phyloP scores from a whole-genome alignment of 2,329 filamentous ascomycete genomes.

The Pseudopyrenochaeta lycopersici region DNA sequence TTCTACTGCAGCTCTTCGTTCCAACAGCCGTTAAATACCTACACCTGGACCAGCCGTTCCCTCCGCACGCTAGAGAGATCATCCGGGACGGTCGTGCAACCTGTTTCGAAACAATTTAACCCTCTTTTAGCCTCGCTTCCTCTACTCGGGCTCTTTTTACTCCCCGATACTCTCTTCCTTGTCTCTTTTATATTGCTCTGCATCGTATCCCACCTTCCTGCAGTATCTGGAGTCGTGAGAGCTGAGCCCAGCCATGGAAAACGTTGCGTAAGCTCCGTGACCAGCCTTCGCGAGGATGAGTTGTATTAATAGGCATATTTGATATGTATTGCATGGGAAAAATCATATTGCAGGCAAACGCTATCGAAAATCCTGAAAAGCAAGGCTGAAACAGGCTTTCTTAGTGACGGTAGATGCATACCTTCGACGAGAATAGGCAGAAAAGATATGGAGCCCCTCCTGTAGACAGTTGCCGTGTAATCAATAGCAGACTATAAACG shows the following conservation, averaged over 20 bases:
- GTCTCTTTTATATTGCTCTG: conserved; percentile 29
- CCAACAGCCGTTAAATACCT: conserved; percentile 10
- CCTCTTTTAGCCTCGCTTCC: conserved; percentile 31
- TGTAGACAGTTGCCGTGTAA: background rate
- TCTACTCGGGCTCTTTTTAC: conserved; percentile 2
- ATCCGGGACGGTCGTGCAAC: conserved; percentile 17
- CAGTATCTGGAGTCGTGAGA: conserved; percentile 9
- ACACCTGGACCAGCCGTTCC: conserved; percentile 34
- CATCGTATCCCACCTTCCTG: conserved; percentile 4
- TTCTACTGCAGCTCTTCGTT: conserved; percentile 4
- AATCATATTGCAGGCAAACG: background rate
- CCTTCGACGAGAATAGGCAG: background rate
- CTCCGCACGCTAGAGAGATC: conserved; percentile 18
- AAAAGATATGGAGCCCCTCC: background rate
- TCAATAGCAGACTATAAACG: too few species aligned
- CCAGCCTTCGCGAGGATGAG: conserved; percentile 6
- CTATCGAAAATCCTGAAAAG: too few species aligned
- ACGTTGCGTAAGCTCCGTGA: background rate
- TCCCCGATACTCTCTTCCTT: conserved; percentile 8
- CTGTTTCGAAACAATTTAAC: conserved; percentile 39
- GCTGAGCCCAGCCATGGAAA: background rate
- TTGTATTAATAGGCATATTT: conserved; percentile 13
- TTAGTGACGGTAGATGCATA: background rate
- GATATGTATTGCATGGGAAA: background rate
- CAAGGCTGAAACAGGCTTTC: background rate